Evolutionary conservation across 2,329 filamentous ascomycete species (phyloP).

Genomic region (Botryotinia narcissicola): DNA sequence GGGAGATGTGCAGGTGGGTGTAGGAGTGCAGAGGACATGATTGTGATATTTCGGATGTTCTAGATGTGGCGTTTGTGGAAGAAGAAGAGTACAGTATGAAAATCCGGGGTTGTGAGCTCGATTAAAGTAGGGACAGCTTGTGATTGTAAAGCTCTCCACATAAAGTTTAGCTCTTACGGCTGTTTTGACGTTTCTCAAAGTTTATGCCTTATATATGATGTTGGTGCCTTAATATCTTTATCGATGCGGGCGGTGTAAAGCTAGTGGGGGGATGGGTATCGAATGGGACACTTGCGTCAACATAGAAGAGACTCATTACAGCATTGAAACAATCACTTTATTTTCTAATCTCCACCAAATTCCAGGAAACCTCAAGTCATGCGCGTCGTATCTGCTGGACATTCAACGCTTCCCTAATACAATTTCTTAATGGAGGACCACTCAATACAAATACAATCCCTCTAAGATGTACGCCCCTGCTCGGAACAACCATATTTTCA

Average conservation of each 20-base stretch:
- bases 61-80: slow-evolving; percentile 8
- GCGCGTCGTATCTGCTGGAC: neutral
- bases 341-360: neutral
- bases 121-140: slow-evolving; percentile 12
- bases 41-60: slow-evolving; percentile 13
- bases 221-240: neutral
- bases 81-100: neutral
- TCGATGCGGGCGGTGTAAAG: slow-evolving; percentile 5
- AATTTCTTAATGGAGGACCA: slow-evolving; percentile 19
- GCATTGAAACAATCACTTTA: neutral
- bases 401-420: slow-evolving; percentile 9
- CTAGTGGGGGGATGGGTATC: slow-evolving; percentile 5
- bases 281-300: slow-evolving; percentile 7
- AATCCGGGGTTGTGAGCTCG: slow-evolving; percentile 2
- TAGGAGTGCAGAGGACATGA: slow-evolving; percentile 54
- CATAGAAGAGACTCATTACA: neutral
- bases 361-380: neutral
- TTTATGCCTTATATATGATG: neutral
- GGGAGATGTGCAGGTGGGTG: slow-evolving; percentile 57
- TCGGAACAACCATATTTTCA: neutral
- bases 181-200: neutral
- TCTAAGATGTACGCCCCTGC: slow-evolving; percentile 24
- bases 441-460: neutral
- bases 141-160: slow-evolving; percentile 11
- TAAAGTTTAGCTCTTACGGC: slow-evolving; percentile 1